Conservation (phyloP, 2,329 filamentous ascomycete genomes). For the Stagonosporopsis tanaceti region DNA sequence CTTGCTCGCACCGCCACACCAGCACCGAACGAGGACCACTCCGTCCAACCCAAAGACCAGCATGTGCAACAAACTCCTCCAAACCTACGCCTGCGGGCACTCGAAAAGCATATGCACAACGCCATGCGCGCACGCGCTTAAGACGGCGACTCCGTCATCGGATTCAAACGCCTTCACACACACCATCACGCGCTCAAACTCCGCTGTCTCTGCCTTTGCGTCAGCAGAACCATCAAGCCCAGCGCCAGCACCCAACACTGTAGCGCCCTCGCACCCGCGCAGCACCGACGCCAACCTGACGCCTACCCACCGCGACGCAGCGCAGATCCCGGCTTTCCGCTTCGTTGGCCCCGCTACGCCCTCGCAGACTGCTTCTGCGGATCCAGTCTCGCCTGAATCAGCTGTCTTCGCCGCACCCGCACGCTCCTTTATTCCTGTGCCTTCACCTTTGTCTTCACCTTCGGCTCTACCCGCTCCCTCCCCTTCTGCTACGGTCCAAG, state of each 20-base stretch:
- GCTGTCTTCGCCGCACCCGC: neutral
- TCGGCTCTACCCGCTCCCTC: neutral
- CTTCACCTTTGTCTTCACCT: slow-evolving; percentile 9
- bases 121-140: slow-evolving; percentile 34
- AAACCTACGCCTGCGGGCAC: slow-evolving; percentile 39
- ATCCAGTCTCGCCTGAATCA: neutral
- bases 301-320: neutral
- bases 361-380: neutral
- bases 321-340: neutral
- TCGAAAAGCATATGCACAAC: slow-evolving; percentile 37
- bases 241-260: neutral
- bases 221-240: neutral
- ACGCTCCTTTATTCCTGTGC: neutral
- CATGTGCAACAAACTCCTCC: slow-evolving; percentile 40
- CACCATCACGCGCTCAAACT: slow-evolving; percentile 16
- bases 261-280: neutral
- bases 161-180: neutral
- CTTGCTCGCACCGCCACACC: too few relatives aligned
- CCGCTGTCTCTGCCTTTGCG: slow-evolving; percentile 1
- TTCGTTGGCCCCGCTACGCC: neutral
- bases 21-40: too few relatives aligned
- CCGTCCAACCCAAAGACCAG: neutral
- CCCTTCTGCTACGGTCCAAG: neutral
- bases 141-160: neutral
- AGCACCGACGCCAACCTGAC: too few relatives aligned